Percentiles rank a stretch among this genome's conserved stretches.
These are phyloP conservation scores for Leucocoprinus birnbaumii DNA, from an alignment of 768 basidiomycete genomes.

Conservation along the genomic window DNA sequence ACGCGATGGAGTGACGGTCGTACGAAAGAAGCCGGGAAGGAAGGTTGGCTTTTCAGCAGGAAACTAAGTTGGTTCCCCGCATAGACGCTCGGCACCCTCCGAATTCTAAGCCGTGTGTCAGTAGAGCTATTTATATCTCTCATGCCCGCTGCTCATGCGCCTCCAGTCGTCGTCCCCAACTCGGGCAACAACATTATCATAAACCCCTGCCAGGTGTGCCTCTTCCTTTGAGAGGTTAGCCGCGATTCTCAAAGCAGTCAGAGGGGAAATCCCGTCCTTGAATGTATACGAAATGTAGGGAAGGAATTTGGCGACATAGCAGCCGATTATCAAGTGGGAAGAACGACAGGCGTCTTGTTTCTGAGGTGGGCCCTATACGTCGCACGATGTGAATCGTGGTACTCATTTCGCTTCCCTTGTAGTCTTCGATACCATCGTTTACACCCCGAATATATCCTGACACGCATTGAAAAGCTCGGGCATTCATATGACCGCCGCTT, in stretches of 20 bases:
- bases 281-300: slow-evolving; percentile 81
- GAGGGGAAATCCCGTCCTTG: slow-evolving; percentile 88
- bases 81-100: not conserved
- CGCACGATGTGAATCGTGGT: no score
- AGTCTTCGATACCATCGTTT: slow-evolving; percentile 94
- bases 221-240: not conserved
- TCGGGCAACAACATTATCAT: slow-evolving; percentile 63
- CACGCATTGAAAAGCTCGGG: slow-evolving; percentile 84
- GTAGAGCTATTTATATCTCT: slow-evolving; percentile 18
- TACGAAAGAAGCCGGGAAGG: no score
- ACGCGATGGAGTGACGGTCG: not conserved
- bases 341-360: slow-evolving; percentile 89
- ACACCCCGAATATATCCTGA: slow-evolving; percentile 95
- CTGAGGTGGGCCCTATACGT: slow-evolving; percentile 62
- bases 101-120: not conserved
- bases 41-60: no score
- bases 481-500: slow-evolving; percentile 80
- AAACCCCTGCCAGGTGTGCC: slow-evolving; percentile 53
- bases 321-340: slow-evolving; percentile 93
- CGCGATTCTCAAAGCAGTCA: slow-evolving; percentile 28
- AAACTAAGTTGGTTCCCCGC: not conserved
- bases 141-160: slow-evolving; percentile 24
- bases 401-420: not conserved
- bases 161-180: slow-evolving; percentile 64
- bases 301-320: slow-evolving; percentile 95